A percentile compares a stretch with the other conserved stretches of the same genome.
Conservation (phyloP, 768 basidiomycete species). For the Trametes elegans region DNA sequence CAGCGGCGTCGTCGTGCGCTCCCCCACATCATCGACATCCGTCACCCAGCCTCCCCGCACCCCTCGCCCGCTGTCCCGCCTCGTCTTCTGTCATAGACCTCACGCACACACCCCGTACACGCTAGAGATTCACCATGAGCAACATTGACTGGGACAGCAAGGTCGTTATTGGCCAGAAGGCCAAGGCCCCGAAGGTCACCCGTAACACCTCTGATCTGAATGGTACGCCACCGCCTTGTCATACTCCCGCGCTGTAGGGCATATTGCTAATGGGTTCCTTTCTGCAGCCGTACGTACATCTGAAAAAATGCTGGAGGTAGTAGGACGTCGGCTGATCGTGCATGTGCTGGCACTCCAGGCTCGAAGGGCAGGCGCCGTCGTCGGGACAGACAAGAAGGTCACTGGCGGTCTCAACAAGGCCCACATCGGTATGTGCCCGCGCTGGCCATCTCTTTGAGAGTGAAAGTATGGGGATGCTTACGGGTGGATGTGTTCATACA, state of each 20-base stretch:
- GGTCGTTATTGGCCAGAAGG: slow-evolving; percentile 69
- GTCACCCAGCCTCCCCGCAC: no score
- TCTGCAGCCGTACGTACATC: slow-evolving; percentile 50
- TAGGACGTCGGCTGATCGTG: slow-evolving; percentile 6
- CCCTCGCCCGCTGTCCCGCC: slow-evolving; percentile 9
- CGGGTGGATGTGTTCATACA: slow-evolving; percentile 28
- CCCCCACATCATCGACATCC: slow-evolving; percentile 24
- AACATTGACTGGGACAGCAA: slow-evolving; percentile 68
- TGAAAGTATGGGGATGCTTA: background rate
- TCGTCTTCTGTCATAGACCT: background rate
- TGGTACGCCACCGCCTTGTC: slow-evolving; percentile 33
- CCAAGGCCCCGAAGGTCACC: slow-evolving; percentile 58
- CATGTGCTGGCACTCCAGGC: slow-evolving; percentile 47
- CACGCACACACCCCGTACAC: background rate
- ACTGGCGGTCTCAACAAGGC: slow-evolving; percentile 72
- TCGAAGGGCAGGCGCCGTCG: slow-evolving; percentile 70
- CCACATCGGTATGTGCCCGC: slow-evolving; percentile 51
- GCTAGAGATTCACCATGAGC: slow-evolving; percentile 24
- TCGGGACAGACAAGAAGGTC: slow-evolving; percentile 81
- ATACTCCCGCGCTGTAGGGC: background rate
- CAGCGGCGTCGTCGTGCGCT: slow-evolving; percentile 15
- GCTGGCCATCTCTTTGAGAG: background rate
- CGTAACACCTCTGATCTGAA: slow-evolving; percentile 61
- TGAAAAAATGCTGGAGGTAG: background rate
- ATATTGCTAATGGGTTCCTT: background rate